phyloP scores from a whole-genome alignment of 2,329 filamentous ascomycete species.

The Onygena corvina region DNA sequence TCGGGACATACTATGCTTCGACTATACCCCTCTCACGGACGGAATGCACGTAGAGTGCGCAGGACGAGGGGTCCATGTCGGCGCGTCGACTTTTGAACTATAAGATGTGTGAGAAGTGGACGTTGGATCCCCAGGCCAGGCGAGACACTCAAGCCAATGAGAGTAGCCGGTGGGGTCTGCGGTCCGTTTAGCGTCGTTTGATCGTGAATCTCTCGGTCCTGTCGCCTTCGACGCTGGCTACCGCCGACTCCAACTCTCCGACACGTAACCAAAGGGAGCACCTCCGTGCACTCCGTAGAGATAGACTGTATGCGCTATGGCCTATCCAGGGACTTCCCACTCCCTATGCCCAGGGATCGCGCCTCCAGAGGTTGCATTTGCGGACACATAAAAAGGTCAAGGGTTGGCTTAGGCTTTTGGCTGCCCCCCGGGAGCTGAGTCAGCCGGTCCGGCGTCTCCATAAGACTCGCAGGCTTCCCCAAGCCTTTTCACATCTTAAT shows the following conservation, averaged over 20 bases:
- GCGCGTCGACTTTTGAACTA: too few relatives aligned
- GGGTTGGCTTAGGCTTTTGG: conserved; percentile 19
- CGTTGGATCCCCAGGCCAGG: too few relatives aligned
- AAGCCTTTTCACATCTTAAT: not conserved
- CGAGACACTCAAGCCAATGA: not conserved
- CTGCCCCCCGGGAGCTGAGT: conserved; percentile 4
- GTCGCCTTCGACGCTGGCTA: not conserved
- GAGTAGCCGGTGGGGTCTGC: not conserved
- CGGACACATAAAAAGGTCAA: not conserved
- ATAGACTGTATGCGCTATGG: not conserved
- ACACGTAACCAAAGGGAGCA: not conserved
- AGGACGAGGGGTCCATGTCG: too few relatives aligned
- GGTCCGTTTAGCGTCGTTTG: not conserved
- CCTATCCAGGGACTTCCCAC: not conserved
- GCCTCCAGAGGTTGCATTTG: not conserved
- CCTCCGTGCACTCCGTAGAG: conserved; percentile 15
- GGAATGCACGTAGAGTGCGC: too few relatives aligned
- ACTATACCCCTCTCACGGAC: too few relatives aligned
- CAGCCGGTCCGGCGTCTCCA: too few relatives aligned
- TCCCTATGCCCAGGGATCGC: not conserved
- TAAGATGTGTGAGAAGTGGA: too few relatives aligned
- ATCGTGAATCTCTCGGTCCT: not conserved
- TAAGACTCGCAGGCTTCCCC: too few relatives aligned
- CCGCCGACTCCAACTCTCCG: not conserved
- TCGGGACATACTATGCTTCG: too few relatives aligned